phyloP scores from a whole-genome alignment of 148 eudicot genomes.

The Hydrangea macrophylla region DNA sequence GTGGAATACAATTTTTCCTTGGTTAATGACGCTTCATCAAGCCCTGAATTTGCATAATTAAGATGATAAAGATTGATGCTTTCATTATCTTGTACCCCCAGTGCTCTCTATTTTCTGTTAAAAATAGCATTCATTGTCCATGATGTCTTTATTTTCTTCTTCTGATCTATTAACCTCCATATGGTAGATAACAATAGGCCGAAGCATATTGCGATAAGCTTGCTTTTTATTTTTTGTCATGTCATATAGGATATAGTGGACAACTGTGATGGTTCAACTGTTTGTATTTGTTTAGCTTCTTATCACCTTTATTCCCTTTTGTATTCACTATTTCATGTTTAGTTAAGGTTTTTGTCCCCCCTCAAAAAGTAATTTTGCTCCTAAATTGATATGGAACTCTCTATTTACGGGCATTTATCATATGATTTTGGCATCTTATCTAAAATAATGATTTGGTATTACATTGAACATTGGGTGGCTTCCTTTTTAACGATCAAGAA shows the following conservation, averaged over 20 bases:
- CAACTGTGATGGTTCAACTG: not conserved
- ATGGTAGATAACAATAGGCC: too few relatives aligned
- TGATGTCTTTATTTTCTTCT: not conserved
- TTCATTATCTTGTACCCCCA: not conserved
- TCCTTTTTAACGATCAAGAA: not conserved
- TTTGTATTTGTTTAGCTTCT: not conserved
- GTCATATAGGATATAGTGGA: not conserved
- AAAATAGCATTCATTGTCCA: not conserved
- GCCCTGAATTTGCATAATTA: not conserved
- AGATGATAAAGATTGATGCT: not conserved
- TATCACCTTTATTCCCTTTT: too few relatives aligned
- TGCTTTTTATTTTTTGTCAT: not conserved
- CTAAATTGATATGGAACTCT: not conserved
- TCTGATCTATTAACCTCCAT: not conserved
- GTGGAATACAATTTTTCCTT: not conserved
- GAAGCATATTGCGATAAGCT: not conserved
- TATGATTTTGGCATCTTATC: not conserved
- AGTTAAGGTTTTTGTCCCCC: not conserved
- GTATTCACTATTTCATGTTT: not conserved
- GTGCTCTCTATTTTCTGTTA: not conserved
- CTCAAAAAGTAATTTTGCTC: not conserved
- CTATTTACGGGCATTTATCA: not conserved
- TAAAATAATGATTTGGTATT: not conserved
- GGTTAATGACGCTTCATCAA: not conserved
- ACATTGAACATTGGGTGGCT: not conserved